Evolutionary conservation across 352 stramenopile genomes (phyloP).

Genomic region (Phytophthora uliginosa): DNA sequence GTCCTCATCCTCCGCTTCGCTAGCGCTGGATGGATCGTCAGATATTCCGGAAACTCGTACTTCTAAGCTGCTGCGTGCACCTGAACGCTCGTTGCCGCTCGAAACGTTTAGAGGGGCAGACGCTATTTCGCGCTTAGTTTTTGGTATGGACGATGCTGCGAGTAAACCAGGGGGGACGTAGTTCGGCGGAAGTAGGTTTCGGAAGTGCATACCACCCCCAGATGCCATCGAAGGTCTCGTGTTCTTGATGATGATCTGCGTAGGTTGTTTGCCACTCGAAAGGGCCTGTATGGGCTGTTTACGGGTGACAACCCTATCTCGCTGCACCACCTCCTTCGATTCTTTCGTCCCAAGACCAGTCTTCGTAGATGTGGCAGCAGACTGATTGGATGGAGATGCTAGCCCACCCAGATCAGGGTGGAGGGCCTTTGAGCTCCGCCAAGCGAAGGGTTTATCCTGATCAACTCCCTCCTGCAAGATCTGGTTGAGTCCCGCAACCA

Average conservation of each 20-base stretch:
- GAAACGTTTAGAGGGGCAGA: neutral
- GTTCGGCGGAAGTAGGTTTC: slow-evolving; percentile 74
- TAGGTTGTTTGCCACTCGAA: slow-evolving; percentile 11
- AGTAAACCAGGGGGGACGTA: slow-evolving; percentile 49
- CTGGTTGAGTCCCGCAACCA: slow-evolving; percentile 61
- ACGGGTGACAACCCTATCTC: neutral
- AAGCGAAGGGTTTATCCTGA: slow-evolving; percentile 32
- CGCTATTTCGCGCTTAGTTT: slow-evolving; percentile 16
- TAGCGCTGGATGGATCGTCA: slow-evolving; percentile 29
- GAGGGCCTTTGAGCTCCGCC: slow-evolving; percentile 15
- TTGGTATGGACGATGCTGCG: slow-evolving; percentile 16
- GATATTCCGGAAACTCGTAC: slow-evolving; percentile 9
- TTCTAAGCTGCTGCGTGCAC: slow-evolving; percentile 8
- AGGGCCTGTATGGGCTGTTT: slow-evolving; percentile 2
- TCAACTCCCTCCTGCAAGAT: slow-evolving; percentile 30
- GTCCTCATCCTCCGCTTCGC: slow-evolving; percentile 25
- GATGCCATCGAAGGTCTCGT: slow-evolving; percentile 29
- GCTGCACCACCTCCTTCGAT: neutral
- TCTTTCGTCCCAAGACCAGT: neutral
- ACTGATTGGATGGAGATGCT: slow-evolving; percentile 19
- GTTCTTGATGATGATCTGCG: slow-evolving; percentile 42
- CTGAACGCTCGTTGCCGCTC: slow-evolving; percentile 6
- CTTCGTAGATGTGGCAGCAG: neutral
- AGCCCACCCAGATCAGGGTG: slow-evolving; percentile 25
- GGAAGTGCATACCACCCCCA: slow-evolving; percentile 76